Evolutionary conservation across 495 filamentous ascomycete genomes (phyloP).

Genomic region (Penicillium paradoxum): DNA sequence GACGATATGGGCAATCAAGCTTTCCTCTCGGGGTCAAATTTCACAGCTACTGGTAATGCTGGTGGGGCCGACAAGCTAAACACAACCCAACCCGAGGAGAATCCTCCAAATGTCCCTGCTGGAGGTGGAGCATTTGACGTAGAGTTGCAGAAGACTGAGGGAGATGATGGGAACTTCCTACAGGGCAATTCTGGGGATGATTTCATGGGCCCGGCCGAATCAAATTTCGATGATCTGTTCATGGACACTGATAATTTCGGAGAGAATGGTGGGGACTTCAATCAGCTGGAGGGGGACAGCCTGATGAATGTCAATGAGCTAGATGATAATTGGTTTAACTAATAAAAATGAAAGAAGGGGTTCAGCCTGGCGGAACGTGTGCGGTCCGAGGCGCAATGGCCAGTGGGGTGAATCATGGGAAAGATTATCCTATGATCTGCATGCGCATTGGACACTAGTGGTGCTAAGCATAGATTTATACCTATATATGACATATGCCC

Average conservation of each 20-base stretch:
- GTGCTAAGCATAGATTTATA: neutral
- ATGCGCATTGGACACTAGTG: constrained; percentile 7
- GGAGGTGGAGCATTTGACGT: constrained; percentile 43
- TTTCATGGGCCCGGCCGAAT: constrained; percentile 43
- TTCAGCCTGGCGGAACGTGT: neutral
- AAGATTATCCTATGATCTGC: constrained; percentile 15
- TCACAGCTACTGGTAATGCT: constrained; percentile 20
- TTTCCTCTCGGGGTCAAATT: constrained; percentile 36
- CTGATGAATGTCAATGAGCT: constrained; percentile 43
- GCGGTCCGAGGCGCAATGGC: neutral
- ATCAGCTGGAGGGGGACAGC: constrained; percentile 36
- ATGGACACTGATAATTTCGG: constrained; percentile 41
- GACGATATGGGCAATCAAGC: constrained; percentile 43
- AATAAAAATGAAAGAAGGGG: neutral
- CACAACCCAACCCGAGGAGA: constrained; percentile 26
- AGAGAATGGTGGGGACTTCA: constrained; percentile 32
- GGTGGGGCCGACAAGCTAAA: constrained; percentile 17
- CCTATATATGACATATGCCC: neutral
- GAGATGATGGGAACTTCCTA: constrained; percentile 9
- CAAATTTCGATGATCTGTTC: constrained; percentile 49
- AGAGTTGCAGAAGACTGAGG: constrained; percentile 32
- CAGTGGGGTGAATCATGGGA: constrained; percentile 1
- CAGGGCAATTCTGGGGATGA: constrained; percentile 28
- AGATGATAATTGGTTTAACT: constrained; percentile 44
- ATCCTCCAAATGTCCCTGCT: constrained; percentile 26